Evolutionary conservation across 2,329 filamentous ascomycete species (phyloP).

Genomic region (Cordyceps cicadae): DNA sequence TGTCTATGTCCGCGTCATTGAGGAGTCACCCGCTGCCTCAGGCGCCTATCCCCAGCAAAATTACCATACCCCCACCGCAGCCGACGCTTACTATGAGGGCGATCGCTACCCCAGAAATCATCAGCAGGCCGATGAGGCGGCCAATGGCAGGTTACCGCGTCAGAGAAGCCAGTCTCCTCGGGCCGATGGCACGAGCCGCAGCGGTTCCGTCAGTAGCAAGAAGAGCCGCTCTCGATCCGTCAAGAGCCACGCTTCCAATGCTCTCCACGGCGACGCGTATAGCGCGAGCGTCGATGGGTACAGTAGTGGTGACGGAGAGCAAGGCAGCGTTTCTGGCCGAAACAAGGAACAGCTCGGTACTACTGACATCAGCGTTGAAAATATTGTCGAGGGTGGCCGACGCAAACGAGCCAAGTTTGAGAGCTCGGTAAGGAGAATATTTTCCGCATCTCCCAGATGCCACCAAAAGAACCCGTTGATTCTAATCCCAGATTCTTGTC

Average conservation of each 20-base stretch:
- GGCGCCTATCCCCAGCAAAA: conserved; percentile 21
- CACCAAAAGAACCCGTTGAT: neutral
- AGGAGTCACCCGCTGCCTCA: conserved; percentile 46
- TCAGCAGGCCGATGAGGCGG: conserved; percentile 52
- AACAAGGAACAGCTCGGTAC: conserved; percentile 82
- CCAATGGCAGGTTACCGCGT: conserved; percentile 56
- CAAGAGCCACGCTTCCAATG: conserved; percentile 53
- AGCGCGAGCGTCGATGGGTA: conserved; percentile 65
- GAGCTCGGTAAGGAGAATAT: conserved; percentile 70
- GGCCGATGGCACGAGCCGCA: conserved; percentile 59
- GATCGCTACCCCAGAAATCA: conserved; percentile 38
- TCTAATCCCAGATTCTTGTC: conserved; percentile 18
- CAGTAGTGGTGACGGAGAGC: conserved; percentile 78
- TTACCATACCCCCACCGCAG: conserved; percentile 34
- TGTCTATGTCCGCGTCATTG: conserved; percentile 83
- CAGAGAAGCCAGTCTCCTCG: conserved; percentile 73
- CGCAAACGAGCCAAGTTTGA: conserved; percentile 92
- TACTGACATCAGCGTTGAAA: conserved; percentile 95
- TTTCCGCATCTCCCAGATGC: neutral
- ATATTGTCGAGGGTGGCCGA: conserved; percentile 94
- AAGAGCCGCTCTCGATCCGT: conserved; percentile 61
- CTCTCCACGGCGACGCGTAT: conserved; percentile 48
- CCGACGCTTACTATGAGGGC: conserved; percentile 43
- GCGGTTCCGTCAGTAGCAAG: conserved; percentile 53
- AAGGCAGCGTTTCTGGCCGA: conserved; percentile 64